Percentiles rank a stretch among this genome's conserved stretches.
phyloP scores from a whole-genome alignment of 2,329 filamentous ascomycete species.

The Stagonosporopsis rhizophila region DNA sequence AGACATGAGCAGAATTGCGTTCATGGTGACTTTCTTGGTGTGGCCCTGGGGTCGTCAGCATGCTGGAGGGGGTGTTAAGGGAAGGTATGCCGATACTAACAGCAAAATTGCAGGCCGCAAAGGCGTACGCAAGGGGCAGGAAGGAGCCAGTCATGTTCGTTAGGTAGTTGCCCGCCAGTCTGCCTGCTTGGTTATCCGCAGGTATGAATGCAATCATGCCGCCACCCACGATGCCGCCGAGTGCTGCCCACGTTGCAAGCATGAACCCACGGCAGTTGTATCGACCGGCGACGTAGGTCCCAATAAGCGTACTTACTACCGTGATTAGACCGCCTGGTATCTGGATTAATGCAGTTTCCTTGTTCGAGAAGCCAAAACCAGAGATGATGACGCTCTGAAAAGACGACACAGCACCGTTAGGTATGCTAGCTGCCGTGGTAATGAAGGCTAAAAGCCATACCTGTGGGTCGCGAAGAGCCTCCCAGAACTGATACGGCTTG shows the following conservation, averaged over 20 bases:
- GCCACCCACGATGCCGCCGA: slow-evolving; percentile 29
- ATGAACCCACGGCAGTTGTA: slow-evolving; percentile 34
- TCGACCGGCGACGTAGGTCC: slow-evolving; percentile 32
- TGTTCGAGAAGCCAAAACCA: slow-evolving; percentile 41
- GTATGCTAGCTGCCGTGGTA: slow-evolving; percentile 38
- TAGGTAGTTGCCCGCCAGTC: slow-evolving; percentile 52
- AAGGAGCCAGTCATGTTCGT: slow-evolving; percentile 52
- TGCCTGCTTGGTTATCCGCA: slow-evolving; percentile 19
- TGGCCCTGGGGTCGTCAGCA: slow-evolving; percentile 20
- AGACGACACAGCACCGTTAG: slow-evolving; percentile 50
- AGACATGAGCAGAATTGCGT: slow-evolving; percentile 52
- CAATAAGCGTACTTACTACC: slow-evolving; percentile 32
- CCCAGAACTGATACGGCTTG: slow-evolving; percentile 54
- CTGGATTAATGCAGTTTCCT: slow-evolving; percentile 41
- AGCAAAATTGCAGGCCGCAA: slow-evolving; percentile 57
- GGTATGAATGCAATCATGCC: slow-evolving; percentile 34
- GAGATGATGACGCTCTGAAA: slow-evolving; percentile 30
- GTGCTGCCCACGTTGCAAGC: slow-evolving; percentile 26
- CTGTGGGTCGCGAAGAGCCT: slow-evolving; percentile 55
- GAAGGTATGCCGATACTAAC: slow-evolving; percentile 6
- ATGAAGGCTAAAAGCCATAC: slow-evolving; percentile 47
- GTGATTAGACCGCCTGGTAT: slow-evolving; percentile 35
- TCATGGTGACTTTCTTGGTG: slow-evolving; percentile 64
- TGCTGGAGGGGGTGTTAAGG: neutral
- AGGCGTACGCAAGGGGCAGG: slow-evolving; percentile 42